Conservation (phyloP, 2,329 filamentous ascomycete genomes). For the Cordyceps cateniannulata region DNA sequence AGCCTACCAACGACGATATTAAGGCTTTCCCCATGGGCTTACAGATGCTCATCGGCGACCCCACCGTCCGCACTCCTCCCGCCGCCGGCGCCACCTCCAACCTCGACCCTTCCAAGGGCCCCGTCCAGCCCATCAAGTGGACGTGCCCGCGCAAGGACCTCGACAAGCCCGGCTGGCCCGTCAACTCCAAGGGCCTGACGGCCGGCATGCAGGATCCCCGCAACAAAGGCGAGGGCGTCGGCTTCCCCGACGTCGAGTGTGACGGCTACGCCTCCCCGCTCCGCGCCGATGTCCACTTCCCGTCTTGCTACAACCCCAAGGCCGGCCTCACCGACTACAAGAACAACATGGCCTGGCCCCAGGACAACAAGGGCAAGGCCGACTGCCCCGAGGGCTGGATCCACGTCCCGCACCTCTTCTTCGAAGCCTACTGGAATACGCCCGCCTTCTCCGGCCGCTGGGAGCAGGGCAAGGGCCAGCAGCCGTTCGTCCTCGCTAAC, state of each 20-base stretch:
- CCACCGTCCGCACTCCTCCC: conserved; percentile 51
- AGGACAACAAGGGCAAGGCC: conserved; percentile 37
- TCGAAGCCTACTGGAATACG: conserved; percentile 56
- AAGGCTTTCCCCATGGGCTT: conserved; percentile 64
- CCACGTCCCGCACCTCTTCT: conserved; percentile 52
- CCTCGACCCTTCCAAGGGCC: conserved; percentile 45
- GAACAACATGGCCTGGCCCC: conserved; percentile 62
- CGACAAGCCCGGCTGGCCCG: conserved; percentile 45
- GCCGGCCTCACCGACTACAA: conserved; percentile 53
- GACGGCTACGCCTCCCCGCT: conserved; percentile 55
- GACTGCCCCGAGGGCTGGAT: conserved; percentile 50
- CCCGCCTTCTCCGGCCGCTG: conserved; percentile 45
- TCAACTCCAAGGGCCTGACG: conserved; percentile 45
- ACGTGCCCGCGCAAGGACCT: conserved; percentile 51
- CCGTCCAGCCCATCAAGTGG: conserved; percentile 49
- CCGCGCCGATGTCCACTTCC: conserved; percentile 64
- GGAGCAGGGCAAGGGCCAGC: conserved; percentile 45
- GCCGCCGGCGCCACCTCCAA: conserved; percentile 41
- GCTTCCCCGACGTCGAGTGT: conserved; percentile 67
- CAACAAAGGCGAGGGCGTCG: conserved; percentile 51
- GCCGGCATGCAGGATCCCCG: conserved; percentile 49
- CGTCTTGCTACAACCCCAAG: conserved; percentile 65
- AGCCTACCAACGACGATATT: conserved; percentile 57
- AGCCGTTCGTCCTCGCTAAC: conserved; percentile 63
- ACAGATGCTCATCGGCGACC: conserved; percentile 64